These are phyloP conservation scores for Hymenoscyphus albidus DNA, from an alignment of 2,329 filamentous ascomycete species.

Conservation along the genomic window DNA sequence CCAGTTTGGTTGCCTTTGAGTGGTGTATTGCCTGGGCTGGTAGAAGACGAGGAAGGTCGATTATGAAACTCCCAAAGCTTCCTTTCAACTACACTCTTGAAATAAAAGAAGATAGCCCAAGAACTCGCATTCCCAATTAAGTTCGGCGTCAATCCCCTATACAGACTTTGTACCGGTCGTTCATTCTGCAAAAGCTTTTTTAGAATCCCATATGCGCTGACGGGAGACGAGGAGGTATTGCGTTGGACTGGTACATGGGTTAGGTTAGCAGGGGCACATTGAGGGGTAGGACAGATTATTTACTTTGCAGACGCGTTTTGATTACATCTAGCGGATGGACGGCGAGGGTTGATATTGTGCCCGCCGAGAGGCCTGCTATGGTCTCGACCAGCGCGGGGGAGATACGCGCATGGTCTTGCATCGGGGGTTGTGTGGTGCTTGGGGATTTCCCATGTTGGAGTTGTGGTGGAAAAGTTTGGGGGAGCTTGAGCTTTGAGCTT, in stretches of 20 bases:
- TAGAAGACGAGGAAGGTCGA: slow-evolving; percentile 10
- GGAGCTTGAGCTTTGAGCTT: not conserved
- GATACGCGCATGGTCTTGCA: slow-evolving; percentile 49
- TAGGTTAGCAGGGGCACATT: slow-evolving; percentile 6
- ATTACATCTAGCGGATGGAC: slow-evolving; percentile 93
- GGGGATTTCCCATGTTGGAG: slow-evolving; percentile 20
- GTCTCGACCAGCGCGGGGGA: slow-evolving; percentile 81
- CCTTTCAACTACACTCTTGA: slow-evolving; percentile 55
- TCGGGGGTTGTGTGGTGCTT: slow-evolving; percentile 21
- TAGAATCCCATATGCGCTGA: slow-evolving; percentile 51
- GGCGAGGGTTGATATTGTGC: slow-evolving; percentile 77
- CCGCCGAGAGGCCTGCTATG: slow-evolving; percentile 84
- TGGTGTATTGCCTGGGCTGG: not conserved
- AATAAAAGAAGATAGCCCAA: slow-evolving; percentile 91
- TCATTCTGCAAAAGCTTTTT: slow-evolving; percentile 43
- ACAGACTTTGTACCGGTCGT: slow-evolving; percentile 65
- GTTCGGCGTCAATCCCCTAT: slow-evolving; percentile 87
- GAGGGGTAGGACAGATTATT: slow-evolving; percentile 23
- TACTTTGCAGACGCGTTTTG: slow-evolving; percentile 92
- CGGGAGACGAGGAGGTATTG: slow-evolving; percentile 39
- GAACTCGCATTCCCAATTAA: slow-evolving; percentile 83
- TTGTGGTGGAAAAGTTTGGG: slow-evolving; percentile 11
- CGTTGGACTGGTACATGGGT: slow-evolving; percentile 45
- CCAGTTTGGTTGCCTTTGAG: not conserved
- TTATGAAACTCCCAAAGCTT: slow-evolving; percentile 31